Percentiles rank a stretch among this genome's conserved stretches.
These are phyloP conservation scores for Monilinia polystroma DNA, from an alignment of 2,329 filamentous ascomycete species.

Conservation along the genomic window DNA sequence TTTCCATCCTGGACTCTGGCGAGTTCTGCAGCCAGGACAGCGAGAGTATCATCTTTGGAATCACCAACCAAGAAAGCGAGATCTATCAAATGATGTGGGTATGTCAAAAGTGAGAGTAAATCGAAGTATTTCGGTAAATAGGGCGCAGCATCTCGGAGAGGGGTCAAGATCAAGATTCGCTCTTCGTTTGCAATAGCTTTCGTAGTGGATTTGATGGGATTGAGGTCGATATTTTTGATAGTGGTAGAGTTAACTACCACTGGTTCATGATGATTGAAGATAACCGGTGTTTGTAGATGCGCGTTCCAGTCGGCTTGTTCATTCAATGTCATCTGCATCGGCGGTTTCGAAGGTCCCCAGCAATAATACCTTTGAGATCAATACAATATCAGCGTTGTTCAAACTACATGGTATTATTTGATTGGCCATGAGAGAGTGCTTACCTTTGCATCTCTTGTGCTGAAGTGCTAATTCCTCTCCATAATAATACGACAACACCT, in stretches of 20 bases:
- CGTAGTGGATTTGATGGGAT: conserved; percentile 75
- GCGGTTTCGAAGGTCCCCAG: conserved; percentile 92
- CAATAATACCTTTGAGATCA: conserved; percentile 77
- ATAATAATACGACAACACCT: conserved; percentile 76
- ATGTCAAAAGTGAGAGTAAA: conserved; percentile 82
- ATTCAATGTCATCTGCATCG: conserved; percentile 90
- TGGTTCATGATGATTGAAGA: conserved; percentile 93
- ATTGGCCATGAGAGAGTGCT: conserved; percentile 25
- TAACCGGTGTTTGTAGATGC: conserved; percentile 86
- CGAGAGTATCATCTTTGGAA: conserved; percentile 85
- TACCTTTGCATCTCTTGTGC: conserved; percentile 90
- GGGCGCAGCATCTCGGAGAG: conserved; percentile 81
- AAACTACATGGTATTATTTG: neutral
- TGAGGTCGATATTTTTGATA: conserved; percentile 80
- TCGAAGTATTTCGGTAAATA: conserved; percentile 92
- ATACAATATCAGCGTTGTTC: conserved; percentile 15
- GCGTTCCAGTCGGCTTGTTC: conserved; percentile 87
- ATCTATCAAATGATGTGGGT: conserved; percentile 94
- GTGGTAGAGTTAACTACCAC: conserved; percentile 78
- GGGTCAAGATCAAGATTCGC: conserved; percentile 86
- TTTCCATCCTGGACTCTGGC: conserved; percentile 81
- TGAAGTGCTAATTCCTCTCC: conserved; percentile 78
- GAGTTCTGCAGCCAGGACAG: conserved; percentile 79
- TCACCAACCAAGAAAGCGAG: conserved; percentile 93
- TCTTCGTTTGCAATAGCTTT: conserved; percentile 80